phyloP scores from a whole-genome alignment of 495 filamentous ascomycete genomes.

The Chaetomium fimeti region DNA sequence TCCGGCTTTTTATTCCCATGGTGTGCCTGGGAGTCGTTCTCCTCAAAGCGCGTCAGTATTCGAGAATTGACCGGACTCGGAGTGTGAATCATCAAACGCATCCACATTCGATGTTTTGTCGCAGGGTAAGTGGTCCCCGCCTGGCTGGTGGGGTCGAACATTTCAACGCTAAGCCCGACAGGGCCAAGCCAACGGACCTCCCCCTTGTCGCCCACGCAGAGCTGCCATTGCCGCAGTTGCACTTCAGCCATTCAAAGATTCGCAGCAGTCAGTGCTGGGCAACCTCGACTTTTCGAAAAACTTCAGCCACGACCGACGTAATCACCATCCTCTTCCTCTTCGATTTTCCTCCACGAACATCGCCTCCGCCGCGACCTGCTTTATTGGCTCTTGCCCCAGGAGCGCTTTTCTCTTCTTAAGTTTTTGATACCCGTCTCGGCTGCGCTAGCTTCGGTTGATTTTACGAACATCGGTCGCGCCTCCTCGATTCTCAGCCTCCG shows the following conservation, averaged over 20 bases:
- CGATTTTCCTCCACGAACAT: not conserved
- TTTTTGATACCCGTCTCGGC: conserved; percentile 29
- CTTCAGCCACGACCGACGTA: conserved; percentile 21
- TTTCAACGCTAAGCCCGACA: conserved; percentile 5
- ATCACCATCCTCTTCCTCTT: conserved; percentile 5
- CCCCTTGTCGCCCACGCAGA: conserved; percentile 14
- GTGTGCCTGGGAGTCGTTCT: too few species aligned
- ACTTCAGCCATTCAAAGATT: conserved; percentile 22
- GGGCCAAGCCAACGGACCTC: conserved; percentile 9
- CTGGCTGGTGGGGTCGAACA: not conserved
- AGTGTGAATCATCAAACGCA: too few species aligned
- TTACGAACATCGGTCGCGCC: conserved; percentile 24
- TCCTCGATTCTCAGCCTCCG: conserved; percentile 25
- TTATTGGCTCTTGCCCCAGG: not conserved
- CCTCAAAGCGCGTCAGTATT: too few species aligned
- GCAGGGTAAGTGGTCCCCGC: not conserved
- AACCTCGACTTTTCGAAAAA: conserved; percentile 27
- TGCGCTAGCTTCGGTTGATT: conserved; percentile 16
- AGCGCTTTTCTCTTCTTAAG: not conserved
- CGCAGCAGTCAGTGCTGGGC: conserved; percentile 18
- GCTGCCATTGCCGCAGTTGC: conserved; percentile 7
- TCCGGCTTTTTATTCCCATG: too few species aligned
- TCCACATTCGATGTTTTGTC: too few species aligned
- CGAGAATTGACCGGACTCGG: too few species aligned
- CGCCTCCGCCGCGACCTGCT: not conserved